Percentiles rank a stretch among this genome's conserved stretches.
phyloP scores from a whole-genome alignment of 345 rosid genomes.

The Hypericum perforatum region DNA sequence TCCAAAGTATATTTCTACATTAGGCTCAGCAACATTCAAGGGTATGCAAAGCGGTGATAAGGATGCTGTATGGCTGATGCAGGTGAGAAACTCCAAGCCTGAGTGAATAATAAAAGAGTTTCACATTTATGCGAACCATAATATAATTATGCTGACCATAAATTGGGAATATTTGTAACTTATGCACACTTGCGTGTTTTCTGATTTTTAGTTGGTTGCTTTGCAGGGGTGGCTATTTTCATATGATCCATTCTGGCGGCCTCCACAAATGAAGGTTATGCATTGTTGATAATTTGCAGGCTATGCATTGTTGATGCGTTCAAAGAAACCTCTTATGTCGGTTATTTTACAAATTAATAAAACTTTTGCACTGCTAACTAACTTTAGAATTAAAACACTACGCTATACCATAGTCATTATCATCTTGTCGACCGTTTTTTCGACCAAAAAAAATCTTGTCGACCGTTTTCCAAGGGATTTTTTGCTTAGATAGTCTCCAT shows the following conservation, averaged over 20 bases:
- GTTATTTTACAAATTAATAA: too few relatives aligned
- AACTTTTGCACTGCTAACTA: too few relatives aligned
- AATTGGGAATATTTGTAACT: background rate
- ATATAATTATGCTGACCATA: too few relatives aligned
- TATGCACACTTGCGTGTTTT: background rate
- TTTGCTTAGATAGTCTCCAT: too few relatives aligned
- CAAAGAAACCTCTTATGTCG: too few relatives aligned
- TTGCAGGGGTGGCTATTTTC: constrained; percentile 68
- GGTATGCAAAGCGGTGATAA: constrained; percentile 61
- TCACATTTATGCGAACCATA: background rate
- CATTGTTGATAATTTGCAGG: constrained; percentile 6
- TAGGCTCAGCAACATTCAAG: constrained; percentile 56
- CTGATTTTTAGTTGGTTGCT: constrained; percentile 11
- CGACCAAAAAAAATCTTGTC: too few relatives aligned
- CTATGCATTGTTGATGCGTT: constrained; percentile 3
- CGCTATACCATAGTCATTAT: too few relatives aligned
- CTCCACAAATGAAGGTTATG: constrained; percentile 65
- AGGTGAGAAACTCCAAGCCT: constrained; percentile 31
- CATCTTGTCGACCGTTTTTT: too few relatives aligned
- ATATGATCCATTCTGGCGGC: constrained; percentile 73
- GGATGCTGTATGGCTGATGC: constrained; percentile 73
- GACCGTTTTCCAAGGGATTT: too few relatives aligned
- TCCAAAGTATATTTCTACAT: constrained; percentile 51
- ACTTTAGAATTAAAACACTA: too few relatives aligned
- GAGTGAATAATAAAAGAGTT: background rate